Conservation (phyloP, 1,284 basidiomycete species). For the Pulveroboletus sp. region DNA sequence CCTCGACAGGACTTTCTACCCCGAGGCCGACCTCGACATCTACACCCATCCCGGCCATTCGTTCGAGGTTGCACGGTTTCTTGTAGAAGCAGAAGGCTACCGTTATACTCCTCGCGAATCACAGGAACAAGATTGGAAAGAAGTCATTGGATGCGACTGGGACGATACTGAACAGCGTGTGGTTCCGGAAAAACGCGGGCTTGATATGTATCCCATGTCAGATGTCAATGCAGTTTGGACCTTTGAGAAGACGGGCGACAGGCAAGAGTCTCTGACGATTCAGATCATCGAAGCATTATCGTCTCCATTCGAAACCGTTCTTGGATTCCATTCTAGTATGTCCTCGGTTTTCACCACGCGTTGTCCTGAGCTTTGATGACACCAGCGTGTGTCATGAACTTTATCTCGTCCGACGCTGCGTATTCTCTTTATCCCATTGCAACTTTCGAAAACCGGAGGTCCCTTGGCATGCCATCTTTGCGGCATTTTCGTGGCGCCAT, state of each 20-base stretch:
- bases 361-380: background rate
- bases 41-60: conserved; percentile 39
- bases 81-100: conserved; percentile 36
- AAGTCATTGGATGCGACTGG: conserved; percentile 12
- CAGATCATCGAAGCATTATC: conserved; percentile 38
- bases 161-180: conserved; percentile 18
- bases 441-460: conserved; percentile 32
- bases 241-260: conserved; percentile 13
- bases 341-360: background rate
- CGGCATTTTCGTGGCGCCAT: background rate
- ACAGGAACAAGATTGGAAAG: conserved; percentile 17
- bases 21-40: conserved; percentile 49
- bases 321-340: conserved; percentile 50
- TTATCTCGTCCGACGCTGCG: conserved; percentile 37
- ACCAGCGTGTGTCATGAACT: conserved; percentile 49
- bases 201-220: conserved; percentile 4
- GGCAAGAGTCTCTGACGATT: conserved; percentile 26
- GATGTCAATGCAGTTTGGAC: conserved; percentile 21
- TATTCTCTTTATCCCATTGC: conserved; percentile 39
- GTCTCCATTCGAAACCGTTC: conserved; percentile 39
- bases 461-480: conserved; percentile 11
- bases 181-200: no score
- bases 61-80: conserved; percentile 31
- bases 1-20: conserved; percentile 45
- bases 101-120: conserved; percentile 12